phyloP scores from a whole-genome alignment of 495 filamentous ascomycete species.

The Aspergillus affinis region DNA sequence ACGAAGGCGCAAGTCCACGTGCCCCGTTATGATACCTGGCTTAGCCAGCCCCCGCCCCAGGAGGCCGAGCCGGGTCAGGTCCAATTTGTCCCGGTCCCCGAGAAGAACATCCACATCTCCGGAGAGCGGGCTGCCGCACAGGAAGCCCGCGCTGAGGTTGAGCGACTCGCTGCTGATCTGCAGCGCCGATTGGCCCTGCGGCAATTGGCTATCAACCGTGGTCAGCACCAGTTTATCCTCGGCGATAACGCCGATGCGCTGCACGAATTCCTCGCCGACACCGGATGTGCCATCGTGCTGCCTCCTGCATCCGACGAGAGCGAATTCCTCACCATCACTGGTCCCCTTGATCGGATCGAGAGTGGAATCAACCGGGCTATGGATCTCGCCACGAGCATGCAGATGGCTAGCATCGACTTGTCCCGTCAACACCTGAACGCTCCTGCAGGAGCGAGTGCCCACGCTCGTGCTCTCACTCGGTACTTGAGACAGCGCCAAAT shows the following conservation, averaged over 20 bases:
- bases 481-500: slow-evolving; percentile 77
- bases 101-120: slow-evolving; percentile 75
- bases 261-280: slow-evolving; percentile 84
- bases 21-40: slow-evolving; percentile 76
- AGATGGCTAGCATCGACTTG: slow-evolving; percentile 74
- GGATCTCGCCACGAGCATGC: slow-evolving; percentile 79
- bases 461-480: slow-evolving; percentile 79
- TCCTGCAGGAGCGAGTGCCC: slow-evolving; percentile 65
- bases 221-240: slow-evolving; percentile 87
- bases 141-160: slow-evolving; percentile 74
- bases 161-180: slow-evolving; percentile 70
- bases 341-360: slow-evolving; percentile 69
- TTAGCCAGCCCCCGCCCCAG: slow-evolving; percentile 65
- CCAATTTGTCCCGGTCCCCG: slow-evolving; percentile 62
- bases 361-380: slow-evolving; percentile 74
- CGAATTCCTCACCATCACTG: slow-evolving; percentile 80
- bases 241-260: slow-evolving; percentile 73
- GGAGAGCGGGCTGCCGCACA: slow-evolving; percentile 85
- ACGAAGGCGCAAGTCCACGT: slow-evolving; percentile 74
- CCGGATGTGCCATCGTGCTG: slow-evolving; percentile 84
- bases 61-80: slow-evolving; percentile 63
- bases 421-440: slow-evolving; percentile 72
- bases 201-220: slow-evolving; percentile 71
- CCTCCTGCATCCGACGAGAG: slow-evolving; percentile 70
- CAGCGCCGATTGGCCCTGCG: slow-evolving; percentile 67